These are phyloP conservation scores for Botrytis galanthina DNA, from an alignment of 2,329 filamentous ascomycete species.

Conservation along the genomic window DNA sequence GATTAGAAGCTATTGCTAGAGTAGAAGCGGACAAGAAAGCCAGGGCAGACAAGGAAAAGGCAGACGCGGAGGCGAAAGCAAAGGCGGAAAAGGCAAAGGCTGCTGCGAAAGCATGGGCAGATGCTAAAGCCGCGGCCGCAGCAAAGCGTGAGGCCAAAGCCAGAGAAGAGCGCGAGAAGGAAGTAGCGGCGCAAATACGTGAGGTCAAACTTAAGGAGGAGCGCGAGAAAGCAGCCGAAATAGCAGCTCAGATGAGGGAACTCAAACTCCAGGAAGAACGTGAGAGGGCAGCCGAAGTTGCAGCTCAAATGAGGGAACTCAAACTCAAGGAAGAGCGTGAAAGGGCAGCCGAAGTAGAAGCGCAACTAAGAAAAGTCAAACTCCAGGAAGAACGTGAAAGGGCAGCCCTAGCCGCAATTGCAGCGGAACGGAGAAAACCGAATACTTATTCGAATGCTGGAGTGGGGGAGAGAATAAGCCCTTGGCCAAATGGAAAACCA, in stretches of 20 bases:
- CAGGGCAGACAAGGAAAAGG: conserved; percentile 12
- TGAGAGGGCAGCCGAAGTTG: background rate
- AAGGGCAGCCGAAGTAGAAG: background rate
- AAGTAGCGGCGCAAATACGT: conserved; percentile 29
- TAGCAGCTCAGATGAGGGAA: too few relatives aligned
- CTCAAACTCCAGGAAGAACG: conserved; percentile 12
- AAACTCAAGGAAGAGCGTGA: background rate
- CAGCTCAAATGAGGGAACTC: background rate
- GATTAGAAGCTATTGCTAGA: conserved; percentile 25
- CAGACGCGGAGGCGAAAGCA: conserved; percentile 30
- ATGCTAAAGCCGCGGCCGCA: conserved; percentile 1
- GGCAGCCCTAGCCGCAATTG: conserved; percentile 17
- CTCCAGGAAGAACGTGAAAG: conserved; percentile 26
- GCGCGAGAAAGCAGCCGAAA: conserved; percentile 28
- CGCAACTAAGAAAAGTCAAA: background rate
- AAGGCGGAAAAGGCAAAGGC: conserved; percentile 29
- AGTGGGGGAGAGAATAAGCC: conserved; percentile 67
- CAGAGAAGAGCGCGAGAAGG: conserved; percentile 29
- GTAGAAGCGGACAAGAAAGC: conserved; percentile 29
- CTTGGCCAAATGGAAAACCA: conserved; percentile 64
- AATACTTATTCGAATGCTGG: conserved; percentile 61
- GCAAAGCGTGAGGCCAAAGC: conserved; percentile 29
- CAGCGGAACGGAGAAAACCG: conserved; percentile 34
- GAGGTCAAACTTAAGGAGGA: conserved; percentile 39
- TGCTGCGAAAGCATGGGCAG: conserved; percentile 12